Conservation (phyloP, 2,329 filamentous ascomycete species). For the Cercospora sojina region DNA sequence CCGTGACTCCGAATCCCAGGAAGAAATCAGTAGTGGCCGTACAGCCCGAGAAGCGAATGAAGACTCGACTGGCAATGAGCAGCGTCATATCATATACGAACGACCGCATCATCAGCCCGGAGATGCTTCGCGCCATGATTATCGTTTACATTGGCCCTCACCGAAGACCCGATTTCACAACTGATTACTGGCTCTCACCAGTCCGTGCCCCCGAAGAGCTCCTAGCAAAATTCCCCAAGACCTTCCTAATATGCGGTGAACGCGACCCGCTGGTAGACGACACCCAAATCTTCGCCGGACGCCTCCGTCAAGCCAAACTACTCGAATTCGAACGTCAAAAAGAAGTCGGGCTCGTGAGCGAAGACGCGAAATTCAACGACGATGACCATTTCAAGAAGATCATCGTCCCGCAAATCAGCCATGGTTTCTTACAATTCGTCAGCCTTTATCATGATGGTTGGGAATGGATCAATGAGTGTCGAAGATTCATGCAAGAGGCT, state of each 20-base stretch:
- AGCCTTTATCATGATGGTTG: constrained; percentile 84
- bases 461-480: constrained; percentile 78
- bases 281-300: constrained; percentile 90
- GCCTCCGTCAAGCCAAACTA: constrained; percentile 75
- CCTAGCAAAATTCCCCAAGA: constrained; percentile 85
- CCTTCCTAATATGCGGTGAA: constrained; percentile 91
- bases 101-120: constrained; percentile 87
- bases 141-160: constrained; percentile 95
- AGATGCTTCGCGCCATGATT: constrained; percentile 99
- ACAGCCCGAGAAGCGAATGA: constrained; percentile 17
- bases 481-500: constrained; percentile 76
- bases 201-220: constrained; percentile 83
- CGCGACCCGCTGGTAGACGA: constrained; percentile 94
- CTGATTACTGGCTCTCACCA: constrained; percentile 86
- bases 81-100: constrained; percentile 99
- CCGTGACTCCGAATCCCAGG: constrained; percentile 5
- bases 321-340: constrained; percentile 56
- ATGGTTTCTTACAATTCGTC: constrained; percentile 93
- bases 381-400: constrained; percentile 68
- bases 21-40: constrained; percentile 8
- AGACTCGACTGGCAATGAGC: constrained; percentile 84
- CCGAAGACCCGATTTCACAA: constrained; percentile 86
- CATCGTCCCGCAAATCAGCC: constrained; percentile 82
- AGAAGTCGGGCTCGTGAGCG: constrained; percentile 55
- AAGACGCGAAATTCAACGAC: constrained; percentile 59